Evolutionary conservation across 2,329 filamentous ascomycete species (phyloP), one percentile per base, ranked within the genome.

Genomic region (Septoria linicola): DNA sequence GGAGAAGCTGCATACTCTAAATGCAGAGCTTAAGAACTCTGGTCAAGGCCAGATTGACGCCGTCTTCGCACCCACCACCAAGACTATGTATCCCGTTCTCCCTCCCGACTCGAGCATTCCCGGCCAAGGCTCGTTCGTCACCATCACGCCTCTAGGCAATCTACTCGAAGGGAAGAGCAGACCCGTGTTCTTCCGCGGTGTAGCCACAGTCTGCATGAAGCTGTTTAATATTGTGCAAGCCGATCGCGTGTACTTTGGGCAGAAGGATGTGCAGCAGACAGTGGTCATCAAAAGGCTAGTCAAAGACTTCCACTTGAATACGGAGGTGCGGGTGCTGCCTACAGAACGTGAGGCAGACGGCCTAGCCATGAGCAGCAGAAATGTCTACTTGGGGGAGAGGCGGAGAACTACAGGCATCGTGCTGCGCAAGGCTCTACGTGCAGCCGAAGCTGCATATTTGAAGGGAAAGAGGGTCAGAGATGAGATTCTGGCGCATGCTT

Each of bases 181-280:
- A 13, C 93, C 93, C 2, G 95, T 95, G 36, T 99, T 99, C 72
- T 99, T 99, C 73, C 81, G 93, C 41, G 93, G 93, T 32, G 93
- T 99, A 27, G 91, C 93, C 16, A 99, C 93, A 1, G 87, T 99
- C 1, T 96, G 91, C 74, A 93, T 92, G 81, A 99, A 95, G 72
- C 73, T 95, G 11, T 92, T 95, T 73, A 91, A 91, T 65, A 88
- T 90, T 48, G 84, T 89, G 39, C 78, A 82, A 58, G 86, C 89
- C 3, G 85, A 91, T 50, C 80, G 80, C 37, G 88, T 89, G 4
- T 93, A 96, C 73, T 96, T 99, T 74, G 93, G 93, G 3, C 93
- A 97, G 71, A 99, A 99, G 73, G 93, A 99, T 69, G 83, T 96
- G 16, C 93, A 99, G 75, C 93, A 99, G 73, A 95, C 90, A 0